Conservation (phyloP, 2,329 filamentous ascomycete genomes). For the Apiospora hydei region DNA sequence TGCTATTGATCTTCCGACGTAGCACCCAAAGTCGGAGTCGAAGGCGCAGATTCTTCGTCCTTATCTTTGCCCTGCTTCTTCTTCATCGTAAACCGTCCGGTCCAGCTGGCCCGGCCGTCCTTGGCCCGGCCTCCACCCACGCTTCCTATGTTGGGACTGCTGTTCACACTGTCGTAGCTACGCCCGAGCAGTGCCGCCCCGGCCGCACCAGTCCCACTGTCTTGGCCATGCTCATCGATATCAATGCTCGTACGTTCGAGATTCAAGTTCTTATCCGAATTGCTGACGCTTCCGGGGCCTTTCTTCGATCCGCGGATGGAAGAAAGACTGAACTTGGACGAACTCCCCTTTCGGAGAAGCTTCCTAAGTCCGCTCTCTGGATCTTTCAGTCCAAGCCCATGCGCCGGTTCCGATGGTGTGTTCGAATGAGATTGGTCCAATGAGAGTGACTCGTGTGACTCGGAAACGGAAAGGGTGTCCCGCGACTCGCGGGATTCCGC, state of each 20-base stretch:
- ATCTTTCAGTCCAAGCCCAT: constrained; percentile 52
- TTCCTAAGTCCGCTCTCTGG: constrained; percentile 66
- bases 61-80: constrained; percentile 64
- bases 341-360: constrained; percentile 70
- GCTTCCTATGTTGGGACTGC: constrained; percentile 63
- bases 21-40: constrained; percentile 33
- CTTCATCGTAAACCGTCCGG: constrained; percentile 62
- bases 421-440: constrained; percentile 65
- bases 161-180: constrained; percentile 63
- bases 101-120: constrained; percentile 58
- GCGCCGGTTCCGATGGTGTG: constrained; percentile 60
- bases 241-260: constrained; percentile 65
- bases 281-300: constrained; percentile 61
- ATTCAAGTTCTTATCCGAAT: constrained; percentile 62
- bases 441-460: constrained; percentile 65
- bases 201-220: constrained; percentile 30
- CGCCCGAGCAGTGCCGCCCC: constrained; percentile 47
- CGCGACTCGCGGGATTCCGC: constrained; percentile 62
- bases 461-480: constrained; percentile 64
- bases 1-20: constrained; percentile 18
- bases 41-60: constrained; percentile 47
- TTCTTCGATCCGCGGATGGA: constrained; percentile 63
- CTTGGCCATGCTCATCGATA: constrained; percentile 62
- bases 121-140: constrained; percentile 53
- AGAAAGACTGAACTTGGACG: constrained; percentile 69